phyloP scores from a whole-genome alignment of 164 flowering plant species.

The Akebia trifoliata region DNA sequence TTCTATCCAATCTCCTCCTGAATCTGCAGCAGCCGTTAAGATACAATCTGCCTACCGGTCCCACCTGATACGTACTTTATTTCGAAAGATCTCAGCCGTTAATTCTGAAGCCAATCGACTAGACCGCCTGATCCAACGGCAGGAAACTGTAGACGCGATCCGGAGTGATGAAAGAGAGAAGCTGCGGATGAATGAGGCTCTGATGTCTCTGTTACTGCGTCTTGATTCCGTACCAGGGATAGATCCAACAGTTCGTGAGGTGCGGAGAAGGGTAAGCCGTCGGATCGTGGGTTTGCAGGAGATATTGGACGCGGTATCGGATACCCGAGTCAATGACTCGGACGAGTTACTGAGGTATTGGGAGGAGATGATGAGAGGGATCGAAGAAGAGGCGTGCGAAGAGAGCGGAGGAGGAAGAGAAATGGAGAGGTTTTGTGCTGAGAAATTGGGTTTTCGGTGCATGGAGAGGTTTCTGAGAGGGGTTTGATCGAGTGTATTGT shows the following conservation, averaged over 20 bases:
- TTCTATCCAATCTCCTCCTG: not conserved
- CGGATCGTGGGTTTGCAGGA: slow-evolving; percentile 84
- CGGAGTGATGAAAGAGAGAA: slow-evolving; percentile 48
- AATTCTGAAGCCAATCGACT: slow-evolving; percentile 40
- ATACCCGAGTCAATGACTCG: slow-evolving; percentile 18
- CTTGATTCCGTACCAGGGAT: slow-evolving; percentile 77
- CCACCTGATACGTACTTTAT: slow-evolving; percentile 43
- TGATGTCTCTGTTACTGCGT: slow-evolving; percentile 64
- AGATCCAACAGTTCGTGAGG: slow-evolving; percentile 61
- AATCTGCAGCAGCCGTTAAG: slow-evolving; percentile 43
- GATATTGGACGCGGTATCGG: slow-evolving; percentile 60
- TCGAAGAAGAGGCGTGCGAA: slow-evolving; percentile 42
- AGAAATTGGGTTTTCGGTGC: slow-evolving; percentile 67
- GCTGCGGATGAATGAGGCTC: slow-evolving; percentile 62
- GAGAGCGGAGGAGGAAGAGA: slow-evolving; percentile 48
- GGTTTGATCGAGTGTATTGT: not conserved
- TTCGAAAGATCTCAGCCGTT: slow-evolving; percentile 45
- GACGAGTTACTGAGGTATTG: slow-evolving; percentile 36
- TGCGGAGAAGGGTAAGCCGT: slow-evolving; percentile 67
- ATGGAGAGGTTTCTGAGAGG: slow-evolving; percentile 62
- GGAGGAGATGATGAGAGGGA: slow-evolving; percentile 47
- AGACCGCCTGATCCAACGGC: slow-evolving; percentile 54
- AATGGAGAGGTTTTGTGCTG: slow-evolving; percentile 70
- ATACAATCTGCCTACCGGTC: slow-evolving; percentile 74
- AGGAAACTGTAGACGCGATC: slow-evolving; percentile 85